Evolutionary conservation across 768 basidiomycete species (phyloP), one percentile per base, ranked within the genome.

Genomic region (Infundibulicybe gibba): DNA sequence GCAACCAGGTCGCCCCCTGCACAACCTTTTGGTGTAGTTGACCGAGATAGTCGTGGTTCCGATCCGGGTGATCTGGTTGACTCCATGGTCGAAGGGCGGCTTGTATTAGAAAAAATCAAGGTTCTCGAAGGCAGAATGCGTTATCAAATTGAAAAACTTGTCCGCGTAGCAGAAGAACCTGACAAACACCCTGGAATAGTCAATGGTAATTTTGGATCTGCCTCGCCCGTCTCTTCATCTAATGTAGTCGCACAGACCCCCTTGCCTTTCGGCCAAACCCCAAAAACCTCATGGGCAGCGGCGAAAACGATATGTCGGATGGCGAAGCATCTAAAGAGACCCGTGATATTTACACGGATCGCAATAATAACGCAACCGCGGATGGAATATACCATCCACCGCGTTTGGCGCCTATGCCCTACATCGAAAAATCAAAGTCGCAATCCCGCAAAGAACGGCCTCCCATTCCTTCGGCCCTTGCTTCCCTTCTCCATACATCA

Each of bases 61-160:
- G 71, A 65, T n/a, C 61, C 76, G 0, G 90, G 90, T 2, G 90
- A 94, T 62, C 57, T 90, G 5, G 83, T 93, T 6, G 87, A 90
- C 55, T 78, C 80, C 1, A 77, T 92, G 71, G 75, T 94, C 30
- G 83, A 95, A 59, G 76, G 78, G 15, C 81, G 93, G 11, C 70
- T 94, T 38, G 80, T 91, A 8, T 77, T 98, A 39, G 97, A 99
- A 61, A 97, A 97, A 68, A 75, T 87, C 41, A 85, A 86, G 49
- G 75, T 81, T 0, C 75, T 99, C 17, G 94, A 98, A 65, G 74
- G 75, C 44, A 84, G 89, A 59, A 87, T 99, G 77, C 81, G 79
- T 41, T 97, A 99, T 63, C 97, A 98, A 62, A 91, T 99, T 56
- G 93, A 97, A 54, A 97, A 98, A 62, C 79, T 99, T 14, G 79